A percentile compares a stretch with the other conserved stretches of the same genome.
Conservation (phyloP, 352 stramenopile species). For the Globisporangium recalcitrans region DNA sequence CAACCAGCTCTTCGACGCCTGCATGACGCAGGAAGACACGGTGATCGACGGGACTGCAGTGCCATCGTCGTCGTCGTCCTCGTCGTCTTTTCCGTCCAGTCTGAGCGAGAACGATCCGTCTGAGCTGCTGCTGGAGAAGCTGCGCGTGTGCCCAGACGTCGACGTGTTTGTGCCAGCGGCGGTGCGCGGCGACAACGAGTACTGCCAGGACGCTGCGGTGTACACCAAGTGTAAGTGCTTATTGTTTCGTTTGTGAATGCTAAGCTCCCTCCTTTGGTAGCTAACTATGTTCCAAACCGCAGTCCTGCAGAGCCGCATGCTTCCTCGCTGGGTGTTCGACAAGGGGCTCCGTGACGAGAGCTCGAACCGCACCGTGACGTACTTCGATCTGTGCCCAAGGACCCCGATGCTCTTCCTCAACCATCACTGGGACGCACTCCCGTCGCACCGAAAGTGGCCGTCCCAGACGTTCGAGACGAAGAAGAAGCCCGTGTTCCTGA, state of each 20-base stretch:
- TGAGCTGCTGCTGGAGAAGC: background rate
- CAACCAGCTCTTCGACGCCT: conserved; percentile 7
- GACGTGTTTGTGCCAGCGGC: conserved; percentile 56
- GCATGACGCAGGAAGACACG: conserved; percentile 7
- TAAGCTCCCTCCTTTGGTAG: background rate
- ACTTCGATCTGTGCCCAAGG: conserved; percentile 51
- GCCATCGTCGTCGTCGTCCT: background rate
- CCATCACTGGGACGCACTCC: conserved; percentile 39
- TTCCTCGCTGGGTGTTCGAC: conserved; percentile 9
- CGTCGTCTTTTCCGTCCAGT: background rate
- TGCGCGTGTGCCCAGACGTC: conserved; percentile 36
- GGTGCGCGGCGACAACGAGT: conserved; percentile 41
- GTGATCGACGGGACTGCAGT: background rate
- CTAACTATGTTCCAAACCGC: background rate
- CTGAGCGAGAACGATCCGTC: background rate
- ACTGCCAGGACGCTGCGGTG: conserved; percentile 64
- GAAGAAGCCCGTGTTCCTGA: conserved; percentile 40
- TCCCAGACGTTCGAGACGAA: conserved; percentile 19
- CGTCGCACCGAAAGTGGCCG: conserved; percentile 6
- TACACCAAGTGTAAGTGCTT: conserved; percentile 55
- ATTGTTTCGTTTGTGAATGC: background rate
- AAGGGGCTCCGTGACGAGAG: background rate
- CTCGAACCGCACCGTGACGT: conserved; percentile 14
- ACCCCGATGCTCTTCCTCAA: conserved; percentile 56
- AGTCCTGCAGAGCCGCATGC: conserved; percentile 12